Evolutionary conservation across 441 rosid species (phyloP).

Genomic region (Euphorbia celastroides): DNA sequence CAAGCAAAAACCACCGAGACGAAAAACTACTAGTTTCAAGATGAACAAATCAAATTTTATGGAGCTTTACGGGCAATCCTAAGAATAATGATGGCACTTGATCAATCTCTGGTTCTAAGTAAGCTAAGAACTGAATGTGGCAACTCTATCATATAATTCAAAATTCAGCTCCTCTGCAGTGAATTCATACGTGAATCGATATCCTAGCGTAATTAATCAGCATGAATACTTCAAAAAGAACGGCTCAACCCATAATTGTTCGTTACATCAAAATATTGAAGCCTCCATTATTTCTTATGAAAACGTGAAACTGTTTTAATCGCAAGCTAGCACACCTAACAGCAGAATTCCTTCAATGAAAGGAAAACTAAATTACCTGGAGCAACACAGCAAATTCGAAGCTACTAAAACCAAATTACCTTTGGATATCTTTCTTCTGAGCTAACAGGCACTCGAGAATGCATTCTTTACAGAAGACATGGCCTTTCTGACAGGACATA

Average conservation of each 20-base stretch:
- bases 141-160: neutral
- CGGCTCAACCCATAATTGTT: too few relatives aligned
- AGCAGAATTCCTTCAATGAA: neutral
- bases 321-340: too few relatives aligned
- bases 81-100: neutral
- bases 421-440: slow-evolving; percentile 81
- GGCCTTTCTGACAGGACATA: slow-evolving; percentile 82
- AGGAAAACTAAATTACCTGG: neutral
- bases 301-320: neutral
- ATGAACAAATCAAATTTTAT: too few relatives aligned
- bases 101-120: too few relatives aligned
- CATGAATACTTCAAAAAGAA: too few relatives aligned
- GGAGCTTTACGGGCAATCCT: neutral
- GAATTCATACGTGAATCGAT: too few relatives aligned
- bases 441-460: slow-evolving; percentile 73
- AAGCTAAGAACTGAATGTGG: too few relatives aligned
- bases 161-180: too few relatives aligned
- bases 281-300: neutral
- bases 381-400: neutral
- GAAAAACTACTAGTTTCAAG: too few relatives aligned
- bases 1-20: neutral
- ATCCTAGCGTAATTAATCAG: too few relatives aligned
- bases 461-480: slow-evolving; percentile 77
- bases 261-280: neutral
- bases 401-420: slow-evolving; percentile 28